Base-by-base conservation (phyloP, 805 yeast species). In the Ogataea nitratoaversa region DNA sequence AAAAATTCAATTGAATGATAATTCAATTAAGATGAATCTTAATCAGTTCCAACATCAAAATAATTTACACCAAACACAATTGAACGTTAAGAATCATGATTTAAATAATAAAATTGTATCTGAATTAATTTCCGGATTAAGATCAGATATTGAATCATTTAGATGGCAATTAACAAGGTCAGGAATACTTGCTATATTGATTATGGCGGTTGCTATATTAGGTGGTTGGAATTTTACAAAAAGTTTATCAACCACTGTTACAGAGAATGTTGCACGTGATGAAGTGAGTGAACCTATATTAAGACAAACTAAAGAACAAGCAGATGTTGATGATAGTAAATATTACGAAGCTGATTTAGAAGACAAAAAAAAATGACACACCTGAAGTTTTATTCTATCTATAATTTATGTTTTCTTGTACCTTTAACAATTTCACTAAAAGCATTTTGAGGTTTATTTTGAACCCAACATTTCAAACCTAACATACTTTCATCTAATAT, bases 91-190 rank as follows among this genome's bases (percentile, higher is more conserved):
- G 46, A 78, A 89, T 39, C 95, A 87, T 55, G 95, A 85, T 54
- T 72, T 91, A 34, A 81, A 84, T 50, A 89, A 88, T 63, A 81
- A 87, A 50, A 90, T 91, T 43, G 78, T 85, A 19, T 84, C 93
- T 4, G 84, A 84, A 49, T 72, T 93, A 50, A 78, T 81, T 45
- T 80, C 93, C 25, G 93, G 86, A 7, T 75, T 89, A 57, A 78
- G 87, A 56, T 82, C 93, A 0, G 93, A 88, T 41, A 85, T 88
- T 42, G 99, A 91, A 63, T 78, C 82, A 43, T 70, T 91, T 45
- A 72, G 98, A 52, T 91, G 99, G 99, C 88, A 87, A 55, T 78
- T 91, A 33, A 89, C 96, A 2, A 71, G 96, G 41, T 76, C 93
- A 59, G 97, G 97, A 8, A 67, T 93, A 25, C 69, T 85, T 32